A percentile compares a stretch with the other conserved stretches of the same genome.
These are phyloP conservation scores for Nadsonia fulvescens DNA, from an alignment of 805 yeast species.

Conservation along the genomic window DNA sequence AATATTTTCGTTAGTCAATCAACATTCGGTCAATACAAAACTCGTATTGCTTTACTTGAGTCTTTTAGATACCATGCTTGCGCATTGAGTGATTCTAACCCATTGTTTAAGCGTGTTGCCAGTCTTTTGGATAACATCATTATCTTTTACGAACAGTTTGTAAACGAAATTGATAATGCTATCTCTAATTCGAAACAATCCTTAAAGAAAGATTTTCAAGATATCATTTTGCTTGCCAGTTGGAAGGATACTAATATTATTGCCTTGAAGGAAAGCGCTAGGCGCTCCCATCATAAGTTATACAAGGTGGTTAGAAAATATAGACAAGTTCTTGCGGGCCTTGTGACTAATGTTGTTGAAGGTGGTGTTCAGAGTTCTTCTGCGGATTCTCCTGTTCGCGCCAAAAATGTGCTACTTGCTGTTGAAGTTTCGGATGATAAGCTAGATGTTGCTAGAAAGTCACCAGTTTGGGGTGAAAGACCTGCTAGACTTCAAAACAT, in stretches of 20 bases:
- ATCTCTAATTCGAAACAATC: conserved; percentile 29
- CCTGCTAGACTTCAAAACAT: conserved; percentile 38
- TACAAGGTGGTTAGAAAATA: conserved; percentile 75
- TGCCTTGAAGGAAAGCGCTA: conserved; percentile 86
- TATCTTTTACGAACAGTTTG: conserved; percentile 50
- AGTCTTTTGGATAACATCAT: conserved; percentile 34
- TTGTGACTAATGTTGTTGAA: conserved; percentile 40
- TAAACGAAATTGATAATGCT: conserved; percentile 27
- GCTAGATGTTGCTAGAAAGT: neutral
- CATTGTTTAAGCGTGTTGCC: conserved; percentile 8
- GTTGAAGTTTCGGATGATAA: neutral
- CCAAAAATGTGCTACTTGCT: conserved; percentile 3
- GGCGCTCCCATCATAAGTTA: conserved; percentile 66
- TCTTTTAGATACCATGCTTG: conserved; percentile 49
- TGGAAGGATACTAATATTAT: conserved; percentile 95
- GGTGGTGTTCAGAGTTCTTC: neutral
- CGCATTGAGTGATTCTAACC: conserved; percentile 1
- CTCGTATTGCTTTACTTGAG: conserved; percentile 39
- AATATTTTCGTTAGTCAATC: conserved; percentile 62
- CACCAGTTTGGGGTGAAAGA: conserved; percentile 33
- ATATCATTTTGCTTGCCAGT: conserved; percentile 74
- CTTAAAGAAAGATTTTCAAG: conserved; percentile 65
- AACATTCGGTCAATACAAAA: conserved; percentile 52
- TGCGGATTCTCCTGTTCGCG: conserved; percentile 1
- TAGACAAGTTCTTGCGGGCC: conserved; percentile 37